Evolutionary conservation across 345 rosid species (phyloP), one percentile per base, ranked within the genome.

Genomic region (Psidium friedrichsthalianum): DNA sequence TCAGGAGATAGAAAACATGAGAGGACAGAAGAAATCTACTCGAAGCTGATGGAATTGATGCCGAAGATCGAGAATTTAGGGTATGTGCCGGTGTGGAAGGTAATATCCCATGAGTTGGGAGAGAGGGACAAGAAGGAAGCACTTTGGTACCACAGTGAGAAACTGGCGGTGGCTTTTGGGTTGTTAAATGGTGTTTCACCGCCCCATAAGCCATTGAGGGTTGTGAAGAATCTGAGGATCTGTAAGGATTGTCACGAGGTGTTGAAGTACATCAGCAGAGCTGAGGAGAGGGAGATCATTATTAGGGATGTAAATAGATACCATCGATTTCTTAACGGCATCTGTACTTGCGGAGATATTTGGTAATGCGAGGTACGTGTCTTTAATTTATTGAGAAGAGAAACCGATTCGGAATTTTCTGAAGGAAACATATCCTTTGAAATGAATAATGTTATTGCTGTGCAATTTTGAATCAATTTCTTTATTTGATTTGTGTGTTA

Each of bases 91-190:
- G 87, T 87, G 6, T 85, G 89, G 87, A 83, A 74, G 40, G 92
- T 81, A 82, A 87, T 90, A 83, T 80, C 89, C 59, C 92, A 89
- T 78, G 85, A 91, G 47, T 84, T 90, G 18, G 86, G 59, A 18
- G 87, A 91, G 56, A 85, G 57, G 81, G 90, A 94, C 89, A 91
- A 86, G 84, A 88, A 83, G 83, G 90, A 87, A 80, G 87, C 85
- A 7, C 90, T 90, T 49, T 82, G 90, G 95, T 85, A 86, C 85
- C 94, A 91, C 27, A 91, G 95, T 78, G 94, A 94, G 92, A 94
- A 91, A 83, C 76, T 93, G 56, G 94, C 95, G 29, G 52, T 92
- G 88, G 93, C 92, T 6, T 93, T 91, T 86, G 95, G 91, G 76
- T 85, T 94, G 83, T 83, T 92, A 32, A 85, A 90, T 54, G 89